Percentiles rank a stretch among this genome's conserved stretches.
Conservation (phyloP, 805 yeast species). For the Kuraishia cidri region DNA sequence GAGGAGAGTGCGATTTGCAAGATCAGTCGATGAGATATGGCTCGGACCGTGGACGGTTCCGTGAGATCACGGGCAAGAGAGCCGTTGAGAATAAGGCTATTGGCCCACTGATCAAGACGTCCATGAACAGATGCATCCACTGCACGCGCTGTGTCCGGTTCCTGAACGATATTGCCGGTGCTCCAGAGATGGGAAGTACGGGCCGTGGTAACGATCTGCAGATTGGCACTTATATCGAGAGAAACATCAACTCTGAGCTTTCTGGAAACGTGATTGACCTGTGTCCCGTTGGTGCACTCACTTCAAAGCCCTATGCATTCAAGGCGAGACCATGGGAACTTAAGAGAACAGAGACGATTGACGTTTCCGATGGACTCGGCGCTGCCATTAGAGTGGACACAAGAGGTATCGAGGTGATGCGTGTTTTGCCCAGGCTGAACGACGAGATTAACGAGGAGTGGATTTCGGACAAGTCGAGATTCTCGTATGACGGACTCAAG, state of each 20-base stretch:
- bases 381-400: slow-evolving; percentile 80
- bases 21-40: slow-evolving; percentile 83
- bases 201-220: slow-evolving; percentile 93
- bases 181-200: slow-evolving; percentile 81
- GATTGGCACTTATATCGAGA: slow-evolving; percentile 82
- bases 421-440: slow-evolving; percentile 77
- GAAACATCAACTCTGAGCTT: slow-evolving; percentile 76
- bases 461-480: slow-evolving; percentile 83
- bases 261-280: slow-evolving; percentile 82
- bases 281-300: slow-evolving; percentile 89
- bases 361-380: slow-evolving; percentile 77
- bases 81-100: slow-evolving; percentile 87
- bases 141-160: slow-evolving; percentile 89
- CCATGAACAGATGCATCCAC: slow-evolving; percentile 89
- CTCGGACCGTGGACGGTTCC: slow-evolving; percentile 77
- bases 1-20: slow-evolving; percentile 91
- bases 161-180: slow-evolving; percentile 87
- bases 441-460: slow-evolving; percentile 88
- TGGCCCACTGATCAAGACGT: slow-evolving; percentile 83
- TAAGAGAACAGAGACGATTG: slow-evolving; percentile 80
- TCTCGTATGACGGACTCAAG: slow-evolving; percentile 78
- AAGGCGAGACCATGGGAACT: slow-evolving; percentile 91
- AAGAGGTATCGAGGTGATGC: slow-evolving; percentile 80
- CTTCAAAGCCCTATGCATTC: slow-evolving; percentile 88
- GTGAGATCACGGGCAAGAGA: slow-evolving; percentile 75